Evolutionary conservation across 129 eudicot species (phyloP).

Genomic region (Centella asiatica): DNA sequence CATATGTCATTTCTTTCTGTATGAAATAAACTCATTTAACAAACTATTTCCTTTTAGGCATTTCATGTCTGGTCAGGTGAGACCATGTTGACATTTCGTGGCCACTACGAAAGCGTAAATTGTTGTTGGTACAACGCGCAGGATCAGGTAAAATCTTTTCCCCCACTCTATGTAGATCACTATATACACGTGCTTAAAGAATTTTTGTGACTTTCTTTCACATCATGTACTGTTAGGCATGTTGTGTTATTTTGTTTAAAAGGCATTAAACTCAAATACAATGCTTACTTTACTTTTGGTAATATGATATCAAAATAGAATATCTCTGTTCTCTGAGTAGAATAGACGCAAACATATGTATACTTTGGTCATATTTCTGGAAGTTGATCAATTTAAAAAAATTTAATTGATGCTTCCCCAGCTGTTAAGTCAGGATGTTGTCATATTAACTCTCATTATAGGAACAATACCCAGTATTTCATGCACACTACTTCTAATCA

Average conservation of each 20-base stretch:
- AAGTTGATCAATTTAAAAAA: too few relatives aligned
- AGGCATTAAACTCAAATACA: neutral
- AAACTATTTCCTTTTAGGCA: conserved; percentile 33
- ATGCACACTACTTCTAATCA: too few relatives aligned
- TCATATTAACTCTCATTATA: too few relatives aligned
- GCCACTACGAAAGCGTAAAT: conserved; percentile 55
- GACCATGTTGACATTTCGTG: conserved; percentile 55
- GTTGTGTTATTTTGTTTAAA: neutral
- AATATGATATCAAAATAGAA: neutral
- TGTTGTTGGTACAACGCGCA: conserved; percentile 74
- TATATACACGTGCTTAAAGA: neutral
- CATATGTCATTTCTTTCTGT: neutral
- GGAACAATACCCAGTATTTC: too few relatives aligned
- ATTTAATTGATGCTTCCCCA: too few relatives aligned
- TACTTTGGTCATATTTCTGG: too few relatives aligned
- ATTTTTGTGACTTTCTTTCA: neutral
- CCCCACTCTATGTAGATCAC: neutral
- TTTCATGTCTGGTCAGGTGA: conserved; percentile 89
- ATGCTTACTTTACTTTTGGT: neutral
- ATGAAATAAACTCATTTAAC: conserved; percentile 2
- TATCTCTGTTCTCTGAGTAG: neutral
- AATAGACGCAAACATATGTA: neutral
- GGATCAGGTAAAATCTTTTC: conserved; percentile 65
- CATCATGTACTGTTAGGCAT: too few relatives aligned
- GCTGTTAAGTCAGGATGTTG: too few relatives aligned